Conservation (phyloP, 345 rosid genomes). For the Firmiana major region DNA sequence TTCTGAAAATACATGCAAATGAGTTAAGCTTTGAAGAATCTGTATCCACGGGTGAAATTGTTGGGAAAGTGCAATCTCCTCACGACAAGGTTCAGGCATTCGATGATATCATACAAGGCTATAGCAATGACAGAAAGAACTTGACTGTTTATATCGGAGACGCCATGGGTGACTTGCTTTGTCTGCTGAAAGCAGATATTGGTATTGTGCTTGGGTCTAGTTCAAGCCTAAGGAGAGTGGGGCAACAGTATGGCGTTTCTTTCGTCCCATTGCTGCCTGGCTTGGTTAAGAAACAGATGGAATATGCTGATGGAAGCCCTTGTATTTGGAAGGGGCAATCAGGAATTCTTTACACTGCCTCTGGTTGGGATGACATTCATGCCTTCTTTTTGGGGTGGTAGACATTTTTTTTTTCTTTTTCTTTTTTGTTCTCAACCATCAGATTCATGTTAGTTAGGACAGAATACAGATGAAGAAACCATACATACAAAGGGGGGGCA, state of each 20-base stretch:
- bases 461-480: slow-evolving; percentile 31
- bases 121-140: slow-evolving; percentile 34
- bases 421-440: background rate
- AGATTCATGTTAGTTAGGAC: slow-evolving; percentile 31
- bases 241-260: slow-evolving; percentile 74
- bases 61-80: slow-evolving; percentile 70
- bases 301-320: slow-evolving; percentile 38
- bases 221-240: slow-evolving; percentile 76
- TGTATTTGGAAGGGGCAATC: slow-evolving; percentile 59
- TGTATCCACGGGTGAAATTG: slow-evolving; percentile 74
- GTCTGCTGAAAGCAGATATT: slow-evolving; percentile 86
- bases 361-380: slow-evolving; percentile 90
- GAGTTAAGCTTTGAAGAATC: slow-evolving; percentile 66
- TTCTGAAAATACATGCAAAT: slow-evolving; percentile 67
- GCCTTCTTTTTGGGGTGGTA: slow-evolving; percentile 88
- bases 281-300: slow-evolving; percentile 68
- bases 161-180: slow-evolving; percentile 90
- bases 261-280: slow-evolving; percentile 72
- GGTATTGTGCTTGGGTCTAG: slow-evolving; percentile 83
- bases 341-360: slow-evolving; percentile 75
- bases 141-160: slow-evolving; percentile 81
- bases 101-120: slow-evolving; percentile 36
- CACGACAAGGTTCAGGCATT: slow-evolving; percentile 69
- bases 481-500: background rate
- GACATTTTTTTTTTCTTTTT: slow-evolving; percentile 21